Conservation (phyloP, 2,329 filamentous ascomycete genomes). For the Cryphonectria carpinicola region DNA sequence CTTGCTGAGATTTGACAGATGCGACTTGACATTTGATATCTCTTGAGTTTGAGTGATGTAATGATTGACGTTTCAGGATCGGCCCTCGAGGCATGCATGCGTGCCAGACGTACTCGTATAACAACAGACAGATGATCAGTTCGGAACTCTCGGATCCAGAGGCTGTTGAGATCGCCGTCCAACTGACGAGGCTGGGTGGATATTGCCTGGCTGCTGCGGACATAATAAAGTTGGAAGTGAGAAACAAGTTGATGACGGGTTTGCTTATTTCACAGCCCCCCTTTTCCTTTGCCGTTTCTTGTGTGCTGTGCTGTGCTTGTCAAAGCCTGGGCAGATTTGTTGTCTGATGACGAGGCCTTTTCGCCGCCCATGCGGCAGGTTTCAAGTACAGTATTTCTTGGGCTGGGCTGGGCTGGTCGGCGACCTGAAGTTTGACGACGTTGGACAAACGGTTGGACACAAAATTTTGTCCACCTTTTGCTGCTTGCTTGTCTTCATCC, state of each 20-base stretch:
- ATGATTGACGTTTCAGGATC: neutral
- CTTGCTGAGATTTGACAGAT: neutral
- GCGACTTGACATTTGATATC: neutral
- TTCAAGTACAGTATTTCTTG: too few relatives aligned
- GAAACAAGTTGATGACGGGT: neutral
- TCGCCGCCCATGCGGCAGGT: neutral
- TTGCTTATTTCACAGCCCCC: slow-evolving; percentile 4
- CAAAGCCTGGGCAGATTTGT: neutral
- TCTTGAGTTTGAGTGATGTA: neutral
- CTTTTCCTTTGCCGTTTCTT: neutral
- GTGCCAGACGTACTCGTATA: neutral
- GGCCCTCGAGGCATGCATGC: neutral
- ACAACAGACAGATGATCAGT: neutral
- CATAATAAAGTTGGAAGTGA: neutral
- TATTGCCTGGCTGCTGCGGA: neutral
- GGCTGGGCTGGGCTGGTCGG: neutral
- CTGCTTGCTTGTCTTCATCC: neutral
- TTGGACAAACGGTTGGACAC: neutral
- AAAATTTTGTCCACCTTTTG: neutral
- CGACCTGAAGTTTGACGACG: neutral
- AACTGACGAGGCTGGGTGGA: neutral
- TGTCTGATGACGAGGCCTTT: slow-evolving; percentile 8
- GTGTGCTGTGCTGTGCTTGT: neutral
- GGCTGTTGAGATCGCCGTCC: neutral
- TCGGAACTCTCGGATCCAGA: neutral